A percentile compares a stretch with the other conserved stretches of the same genome.
These are phyloP conservation scores for Liquidambar formosana DNA, from an alignment of 164 flowering plant genomes.

Conservation along the genomic window DNA sequence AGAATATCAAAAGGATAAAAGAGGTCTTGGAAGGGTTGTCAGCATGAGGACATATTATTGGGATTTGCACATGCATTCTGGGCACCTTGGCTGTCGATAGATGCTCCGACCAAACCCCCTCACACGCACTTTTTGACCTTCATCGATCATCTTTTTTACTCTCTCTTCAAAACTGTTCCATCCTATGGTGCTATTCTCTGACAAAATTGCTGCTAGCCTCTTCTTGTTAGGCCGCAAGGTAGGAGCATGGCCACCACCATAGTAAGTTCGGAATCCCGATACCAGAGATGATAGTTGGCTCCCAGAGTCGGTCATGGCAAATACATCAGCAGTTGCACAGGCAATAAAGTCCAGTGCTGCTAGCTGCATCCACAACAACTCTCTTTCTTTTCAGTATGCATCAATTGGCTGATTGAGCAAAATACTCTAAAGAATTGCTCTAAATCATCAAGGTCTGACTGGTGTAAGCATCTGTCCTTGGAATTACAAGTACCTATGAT, in stretches of 20 bases:
- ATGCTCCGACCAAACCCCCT: conserved; percentile 74
- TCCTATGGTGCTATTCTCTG: conserved; percentile 53
- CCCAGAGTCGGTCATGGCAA: conserved; percentile 98
- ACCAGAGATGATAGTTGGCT: conserved; percentile 95
- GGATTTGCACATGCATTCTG: conserved; percentile 87
- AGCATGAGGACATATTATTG: conserved; percentile 17
- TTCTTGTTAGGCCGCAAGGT: conserved; percentile 83
- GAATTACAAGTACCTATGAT: too few species aligned
- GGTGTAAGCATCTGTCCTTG: too few species aligned
- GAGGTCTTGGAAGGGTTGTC: not conserved
- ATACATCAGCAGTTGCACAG: conserved; percentile 93
- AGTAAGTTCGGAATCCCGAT: conserved; percentile 83
- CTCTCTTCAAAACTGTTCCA: conserved; percentile 73
- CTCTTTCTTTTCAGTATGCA: not conserved
- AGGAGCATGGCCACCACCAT: conserved; percentile 78
- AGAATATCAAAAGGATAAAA: not conserved
- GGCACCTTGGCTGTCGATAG: conserved; percentile 83
- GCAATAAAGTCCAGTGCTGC: conserved; percentile 97
- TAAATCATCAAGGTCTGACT: too few species aligned
- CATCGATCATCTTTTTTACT: conserved; percentile 80
- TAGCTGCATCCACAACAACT: conserved; percentile 53
- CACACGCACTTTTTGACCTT: conserved; percentile 60
- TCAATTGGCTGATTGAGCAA: not conserved
- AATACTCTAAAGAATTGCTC: not conserved
- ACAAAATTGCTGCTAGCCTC: conserved; percentile 74